Base-by-base conservation (phyloP, 805 yeast species). In the Starmerella etchellsii region DNA sequence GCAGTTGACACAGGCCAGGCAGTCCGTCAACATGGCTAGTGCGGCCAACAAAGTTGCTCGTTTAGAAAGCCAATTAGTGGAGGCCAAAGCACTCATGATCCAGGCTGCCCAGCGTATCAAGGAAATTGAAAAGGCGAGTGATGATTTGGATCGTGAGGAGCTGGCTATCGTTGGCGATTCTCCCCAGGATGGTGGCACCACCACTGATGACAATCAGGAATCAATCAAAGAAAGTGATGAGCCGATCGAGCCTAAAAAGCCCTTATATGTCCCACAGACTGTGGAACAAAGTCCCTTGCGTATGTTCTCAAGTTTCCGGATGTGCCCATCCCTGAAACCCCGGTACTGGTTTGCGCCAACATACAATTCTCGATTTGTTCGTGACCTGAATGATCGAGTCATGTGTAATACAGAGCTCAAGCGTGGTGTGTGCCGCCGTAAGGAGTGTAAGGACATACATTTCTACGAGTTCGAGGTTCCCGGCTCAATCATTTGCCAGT, bases 301-400 rank as follows among this genome's bases (percentile, higher is more conserved):
- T 3, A 21, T 37, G 37, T 47, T 52, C 39, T n/a, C 34, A 18
- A 35, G 46, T 21, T 48, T 49, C 41, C 44, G 56, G 16, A 39
- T 48, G 37, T 36, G 44, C 13, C 50, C 49, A 15, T 15, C 31
- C 8, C 37, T 40, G 15, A 40, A 38, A 3, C 46, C 47, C 9
- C 18, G 19, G 13, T 27, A 37, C 24, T 45, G 46, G 36, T 48
- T 48, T 29, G 31, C 50, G 16, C 38, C 46, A 9, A 32, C 44
- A 19, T 53, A 40, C 36, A 53, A 53, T 32, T 42, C 48, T 15
- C 24, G 41, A 30, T 51, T 46, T 26, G 53, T 49, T 4, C 19
- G 18, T 8, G 40, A 39, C 32, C 33, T 42, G 13, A 21, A 28
- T 11, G 25, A 30, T 7, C 42, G 48, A 14, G 24, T 21, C 21